Evolutionary conservation across 148 eudicot genomes (phyloP).

Genomic region (Talinum fruticosum): DNA sequence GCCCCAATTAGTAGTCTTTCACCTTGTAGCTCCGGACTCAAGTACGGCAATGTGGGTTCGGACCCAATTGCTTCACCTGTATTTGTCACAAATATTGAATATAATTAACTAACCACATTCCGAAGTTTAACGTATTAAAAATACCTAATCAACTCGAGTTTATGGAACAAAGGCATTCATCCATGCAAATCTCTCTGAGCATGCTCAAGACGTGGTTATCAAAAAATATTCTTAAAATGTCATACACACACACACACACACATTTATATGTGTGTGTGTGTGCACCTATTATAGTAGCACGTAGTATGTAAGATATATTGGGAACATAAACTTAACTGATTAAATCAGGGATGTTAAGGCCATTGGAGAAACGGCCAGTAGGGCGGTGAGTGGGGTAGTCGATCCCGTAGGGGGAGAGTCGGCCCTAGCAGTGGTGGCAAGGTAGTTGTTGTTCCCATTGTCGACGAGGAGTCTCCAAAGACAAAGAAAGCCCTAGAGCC

Average conservation of each 20-base stretch:
- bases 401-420: slow-evolving; percentile 70
- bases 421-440: slow-evolving; percentile 62
- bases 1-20: slow-evolving; percentile 56
- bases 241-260: not conserved
- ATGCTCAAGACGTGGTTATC: no score
- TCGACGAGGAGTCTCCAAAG: slow-evolving; percentile 74
- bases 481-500: slow-evolving; percentile 55
- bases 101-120: not conserved
- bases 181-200: not conserved
- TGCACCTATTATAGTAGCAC: no score
- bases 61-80: slow-evolving; percentile 56
- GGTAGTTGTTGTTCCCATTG: slow-evolving; percentile 62
- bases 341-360: slow-evolving; percentile 59
- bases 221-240: not conserved
- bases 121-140: not conserved
- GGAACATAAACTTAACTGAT: slow-evolving; percentile 49
- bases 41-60: slow-evolving; percentile 63
- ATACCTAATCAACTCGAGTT: no score
- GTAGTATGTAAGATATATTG: not conserved
- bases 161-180: not conserved
- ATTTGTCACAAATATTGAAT: not conserved
- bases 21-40: slow-evolving; percentile 50
- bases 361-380: slow-evolving; percentile 73
- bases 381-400: slow-evolving; percentile 55
- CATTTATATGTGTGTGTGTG: no score